phyloP scores from a whole-genome alignment of 1,139 yeast species.

The Yamadazyma blattariae region DNA sequence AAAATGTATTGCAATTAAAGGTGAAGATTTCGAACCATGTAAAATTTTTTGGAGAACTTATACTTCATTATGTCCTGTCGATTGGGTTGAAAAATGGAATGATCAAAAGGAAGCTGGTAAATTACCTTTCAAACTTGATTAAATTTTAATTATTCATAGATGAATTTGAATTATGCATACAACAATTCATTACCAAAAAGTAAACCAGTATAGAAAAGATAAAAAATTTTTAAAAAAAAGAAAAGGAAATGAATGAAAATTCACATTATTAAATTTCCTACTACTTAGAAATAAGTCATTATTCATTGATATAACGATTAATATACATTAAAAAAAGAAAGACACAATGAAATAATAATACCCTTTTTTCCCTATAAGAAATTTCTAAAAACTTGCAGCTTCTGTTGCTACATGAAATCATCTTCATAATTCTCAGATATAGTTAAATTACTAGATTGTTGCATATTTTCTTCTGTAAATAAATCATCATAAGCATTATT shows the following conservation, averaged over 20 bases:
- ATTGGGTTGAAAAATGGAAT: slow-evolving; percentile 95
- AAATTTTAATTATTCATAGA: slow-evolving; percentile 7
- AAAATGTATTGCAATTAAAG: slow-evolving; percentile 94
- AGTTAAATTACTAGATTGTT: slow-evolving; percentile 49
- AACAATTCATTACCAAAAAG: no score
- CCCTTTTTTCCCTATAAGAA: no score
- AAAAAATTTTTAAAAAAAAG: not conserved
- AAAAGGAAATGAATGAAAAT: no score
- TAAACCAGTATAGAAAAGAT: no score
- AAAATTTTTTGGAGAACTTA: slow-evolving; percentile 90
- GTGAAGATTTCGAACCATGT: slow-evolving; percentile 98
- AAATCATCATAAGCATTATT: slow-evolving; percentile 58
- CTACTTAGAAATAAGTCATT: slow-evolving; percentile 2
- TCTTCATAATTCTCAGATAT: slow-evolving; percentile 66
- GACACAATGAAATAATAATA: no score
- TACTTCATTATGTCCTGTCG: slow-evolving; percentile 86
- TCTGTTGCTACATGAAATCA: slow-evolving; percentile 65
- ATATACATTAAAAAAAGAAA: slow-evolving; percentile 6
- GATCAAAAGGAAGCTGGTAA: slow-evolving; percentile 76
- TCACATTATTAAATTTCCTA: no score
- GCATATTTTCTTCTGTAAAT: slow-evolving; percentile 47
- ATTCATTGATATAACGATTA: slow-evolving; percentile 7
- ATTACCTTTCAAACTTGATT: slow-evolving; percentile 42
- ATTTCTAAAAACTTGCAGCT: no score
- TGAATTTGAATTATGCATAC: no score